These are phyloP conservation scores for Xylariaceae sp. DNA, from an alignment of 2,329 filamentous ascomycete species.

Conservation along the genomic window DNA sequence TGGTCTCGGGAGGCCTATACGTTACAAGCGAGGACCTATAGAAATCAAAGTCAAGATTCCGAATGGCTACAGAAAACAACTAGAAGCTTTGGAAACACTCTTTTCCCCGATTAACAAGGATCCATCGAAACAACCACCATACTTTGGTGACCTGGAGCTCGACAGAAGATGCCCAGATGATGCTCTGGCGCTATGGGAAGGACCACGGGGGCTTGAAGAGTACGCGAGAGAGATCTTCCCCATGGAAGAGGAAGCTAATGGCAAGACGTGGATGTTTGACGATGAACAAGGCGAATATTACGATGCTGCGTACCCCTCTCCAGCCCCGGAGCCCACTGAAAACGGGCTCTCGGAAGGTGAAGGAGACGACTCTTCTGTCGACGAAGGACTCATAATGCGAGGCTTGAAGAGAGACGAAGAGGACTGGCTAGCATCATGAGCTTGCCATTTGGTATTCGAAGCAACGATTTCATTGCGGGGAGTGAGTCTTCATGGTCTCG, in stretches of 20 bases:
- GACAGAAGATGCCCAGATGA: slow-evolving; percentile 68
- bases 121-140: slow-evolving; percentile 57
- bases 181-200: slow-evolving; percentile 85
- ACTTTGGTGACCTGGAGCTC: slow-evolving; percentile 58
- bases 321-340: slow-evolving; percentile 45
- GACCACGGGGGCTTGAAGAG: slow-evolving; percentile 84
- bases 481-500: too few relatives aligned
- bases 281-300: slow-evolving; percentile 43
- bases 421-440: slow-evolving; percentile 49
- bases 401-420: slow-evolving; percentile 57
- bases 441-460: not conserved
- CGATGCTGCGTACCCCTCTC: slow-evolving; percentile 35
- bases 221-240: slow-evolving; percentile 94
- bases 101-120: slow-evolving; percentile 52
- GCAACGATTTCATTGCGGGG: too few relatives aligned
- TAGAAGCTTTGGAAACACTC: slow-evolving; percentile 66
- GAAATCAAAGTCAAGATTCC: slow-evolving; percentile 84
- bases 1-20: slow-evolving; percentile 74
- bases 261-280: slow-evolving; percentile 83
- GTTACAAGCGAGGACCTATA: slow-evolving; percentile 75
- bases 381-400: slow-evolving; percentile 58
- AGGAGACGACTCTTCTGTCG: slow-evolving; percentile 52
- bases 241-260: slow-evolving; percentile 91
- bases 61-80: slow-evolving; percentile 81
- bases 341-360: slow-evolving; percentile 35